A percentile compares a stretch with the other conserved stretches of the same genome.
phyloP scores from a whole-genome alignment of 768 basidiomycete genomes.

The Xerocomellus dryophilus region DNA sequence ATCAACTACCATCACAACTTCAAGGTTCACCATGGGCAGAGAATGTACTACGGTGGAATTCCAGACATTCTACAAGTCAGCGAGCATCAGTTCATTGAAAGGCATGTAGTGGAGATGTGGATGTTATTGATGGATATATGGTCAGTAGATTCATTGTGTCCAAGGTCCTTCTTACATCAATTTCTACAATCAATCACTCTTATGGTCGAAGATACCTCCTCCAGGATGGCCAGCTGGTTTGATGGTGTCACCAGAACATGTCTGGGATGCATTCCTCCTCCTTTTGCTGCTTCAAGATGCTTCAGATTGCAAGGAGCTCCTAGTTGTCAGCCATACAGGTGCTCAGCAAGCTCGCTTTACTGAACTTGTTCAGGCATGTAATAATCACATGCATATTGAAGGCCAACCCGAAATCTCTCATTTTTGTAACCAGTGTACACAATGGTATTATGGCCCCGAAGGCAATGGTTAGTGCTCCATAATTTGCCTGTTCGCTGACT shows the following conservation, averaged over 20 bases:
- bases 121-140: neutral
- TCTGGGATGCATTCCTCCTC: neutral
- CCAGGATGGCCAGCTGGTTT: neutral
- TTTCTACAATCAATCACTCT: neutral
- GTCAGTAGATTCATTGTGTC: fast-evolving
- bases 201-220: neutral
- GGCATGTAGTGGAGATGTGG: neutral
- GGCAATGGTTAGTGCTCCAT: no score
- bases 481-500: no score
- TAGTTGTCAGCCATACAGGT: neutral
- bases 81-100: neutral
- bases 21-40: no score
- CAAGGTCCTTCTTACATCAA: neutral
- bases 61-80: no score
- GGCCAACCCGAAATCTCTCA: neutral
- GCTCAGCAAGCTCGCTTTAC: neutral
- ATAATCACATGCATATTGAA: neutral
- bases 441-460: neutral
- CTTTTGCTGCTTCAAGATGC: conserved; percentile 6
- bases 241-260: neutral
- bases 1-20: no score
- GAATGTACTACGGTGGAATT: no score
- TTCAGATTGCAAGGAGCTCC: neutral
- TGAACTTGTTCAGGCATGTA: neutral
- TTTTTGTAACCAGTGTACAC: conserved; percentile 5